Conservation (phyloP, 139 green algal genomes). For the Chlorella sp. region DNA sequence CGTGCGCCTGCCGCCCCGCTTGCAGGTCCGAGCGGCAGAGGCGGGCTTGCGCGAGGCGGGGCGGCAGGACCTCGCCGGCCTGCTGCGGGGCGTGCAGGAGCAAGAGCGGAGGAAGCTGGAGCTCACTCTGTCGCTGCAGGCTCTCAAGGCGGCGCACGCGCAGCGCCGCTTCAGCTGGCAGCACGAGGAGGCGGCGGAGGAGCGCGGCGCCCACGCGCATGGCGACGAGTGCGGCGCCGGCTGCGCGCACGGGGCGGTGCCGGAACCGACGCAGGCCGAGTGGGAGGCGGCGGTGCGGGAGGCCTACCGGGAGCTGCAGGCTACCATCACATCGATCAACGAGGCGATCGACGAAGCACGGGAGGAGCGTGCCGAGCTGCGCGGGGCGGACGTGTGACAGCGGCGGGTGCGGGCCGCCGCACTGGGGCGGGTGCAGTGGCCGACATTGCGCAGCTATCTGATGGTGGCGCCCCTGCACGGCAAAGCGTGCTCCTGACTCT, state of each 20-base stretch:
- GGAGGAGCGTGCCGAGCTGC: no score
- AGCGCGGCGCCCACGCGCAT: background rate
- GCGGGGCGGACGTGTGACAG: no score
- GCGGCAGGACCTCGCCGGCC: constrained; percentile 21
- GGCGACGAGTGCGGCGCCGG: constrained; percentile 17
- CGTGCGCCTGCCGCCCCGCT: no score
- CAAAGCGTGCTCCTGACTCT: no score
- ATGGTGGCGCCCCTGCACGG: no score
- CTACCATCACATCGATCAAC: constrained; percentile 14
- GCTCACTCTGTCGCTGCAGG: constrained; percentile 44
- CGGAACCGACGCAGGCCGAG: constrained; percentile 23
- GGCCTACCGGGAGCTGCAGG: constrained; percentile 23
- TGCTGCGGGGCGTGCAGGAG: constrained; percentile 53
- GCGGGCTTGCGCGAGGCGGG: background rate
- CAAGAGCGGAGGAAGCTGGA: constrained; percentile 58
- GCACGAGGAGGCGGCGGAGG: constrained; percentile 10
- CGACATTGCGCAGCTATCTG: no score
- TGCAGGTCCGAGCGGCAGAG: constrained; percentile 20
- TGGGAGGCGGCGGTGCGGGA: constrained; percentile 16
- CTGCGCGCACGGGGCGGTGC: constrained; percentile 1
- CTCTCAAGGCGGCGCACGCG: constrained; percentile 26
- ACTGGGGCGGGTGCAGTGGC: no score
- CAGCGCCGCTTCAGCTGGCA: constrained; percentile 35
- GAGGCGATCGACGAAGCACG: constrained; percentile 20
- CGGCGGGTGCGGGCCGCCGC: no score